Evolutionary conservation across 805 yeast species (phyloP).

Genomic region (Candida incommunis): DNA sequence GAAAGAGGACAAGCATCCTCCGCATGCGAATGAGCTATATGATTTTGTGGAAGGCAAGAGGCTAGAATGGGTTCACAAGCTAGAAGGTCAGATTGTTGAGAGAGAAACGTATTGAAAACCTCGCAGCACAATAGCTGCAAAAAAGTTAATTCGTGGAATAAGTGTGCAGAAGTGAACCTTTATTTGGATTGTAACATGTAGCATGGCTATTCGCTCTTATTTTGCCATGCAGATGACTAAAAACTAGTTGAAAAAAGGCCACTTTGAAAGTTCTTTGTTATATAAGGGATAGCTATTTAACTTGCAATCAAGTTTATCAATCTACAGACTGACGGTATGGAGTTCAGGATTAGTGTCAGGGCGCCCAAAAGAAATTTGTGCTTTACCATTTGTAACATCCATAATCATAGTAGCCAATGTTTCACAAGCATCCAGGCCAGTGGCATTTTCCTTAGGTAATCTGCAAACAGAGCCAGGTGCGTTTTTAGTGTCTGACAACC

Average conservation of each 20-base stretch:
- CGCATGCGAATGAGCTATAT: slow-evolving; percentile 55
- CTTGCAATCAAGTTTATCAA: not conserved
- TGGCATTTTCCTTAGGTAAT: not conserved
- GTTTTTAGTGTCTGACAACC: not conserved
- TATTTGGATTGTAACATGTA: no score
- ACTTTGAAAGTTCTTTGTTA: no score
- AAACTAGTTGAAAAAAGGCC: no score
- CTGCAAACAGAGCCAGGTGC: not conserved
- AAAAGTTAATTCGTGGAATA: not conserved
- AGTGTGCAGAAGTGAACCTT: no score
- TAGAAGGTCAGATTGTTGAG: slow-evolving; percentile 58
- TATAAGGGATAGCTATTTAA: no score
- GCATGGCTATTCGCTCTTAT: no score
- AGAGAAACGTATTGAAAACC: slow-evolving; percentile 17
- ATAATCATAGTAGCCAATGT: not conserved
- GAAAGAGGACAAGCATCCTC: slow-evolving; percentile 13
- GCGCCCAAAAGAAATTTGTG: not conserved
- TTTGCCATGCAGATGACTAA: no score
- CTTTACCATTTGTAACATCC: not conserved
- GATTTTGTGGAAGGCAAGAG: slow-evolving; percentile 43
- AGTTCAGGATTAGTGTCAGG: not conserved
- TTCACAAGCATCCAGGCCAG: not conserved
- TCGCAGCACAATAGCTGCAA: slow-evolving; percentile 23
- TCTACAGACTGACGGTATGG: not conserved
- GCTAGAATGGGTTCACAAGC: slow-evolving; percentile 57